Conservation (phyloP, 2,329 filamentous ascomycete species). For the Pyrenophora graminea region DNA sequence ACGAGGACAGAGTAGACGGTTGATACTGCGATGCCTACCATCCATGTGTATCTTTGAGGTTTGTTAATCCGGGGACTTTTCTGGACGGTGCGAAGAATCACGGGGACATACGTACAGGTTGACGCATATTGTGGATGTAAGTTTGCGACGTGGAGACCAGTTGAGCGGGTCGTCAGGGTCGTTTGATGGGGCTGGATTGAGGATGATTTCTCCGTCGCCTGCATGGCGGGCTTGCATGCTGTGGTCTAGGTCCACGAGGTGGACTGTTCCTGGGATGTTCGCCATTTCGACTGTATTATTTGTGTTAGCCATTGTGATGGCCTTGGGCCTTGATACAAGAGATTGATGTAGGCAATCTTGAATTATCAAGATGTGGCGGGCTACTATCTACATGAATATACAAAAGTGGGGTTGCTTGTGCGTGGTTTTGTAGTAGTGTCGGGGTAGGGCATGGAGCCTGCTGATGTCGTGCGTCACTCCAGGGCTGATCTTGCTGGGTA, state of each 20-base stretch:
- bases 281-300: neutral
- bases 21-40: constrained; percentile 55
- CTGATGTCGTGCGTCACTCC: too few relatives aligned
- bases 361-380: neutral
- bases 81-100: neutral
- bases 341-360: neutral
- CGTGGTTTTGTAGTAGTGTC: neutral
- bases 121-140: constrained; percentile 29
- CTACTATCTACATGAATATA: neutral
- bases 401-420: constrained; percentile 8
- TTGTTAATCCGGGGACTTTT: constrained; percentile 3
- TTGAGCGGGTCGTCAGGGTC: constrained; percentile 45
- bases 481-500: too few relatives aligned
- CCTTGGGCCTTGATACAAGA: neutral
- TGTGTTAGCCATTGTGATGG: constrained; percentile 7
- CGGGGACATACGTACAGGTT: constrained; percentile 18
- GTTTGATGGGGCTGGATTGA: constrained; percentile 46
- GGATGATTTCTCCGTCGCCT: constrained; percentile 46
- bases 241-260: constrained; percentile 49
- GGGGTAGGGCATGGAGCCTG: too few relatives aligned
- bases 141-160: constrained; percentile 37
- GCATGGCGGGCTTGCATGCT: constrained; percentile 46
- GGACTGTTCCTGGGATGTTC: constrained; percentile 48
- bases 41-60: constrained; percentile 54
- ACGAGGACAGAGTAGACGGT: constrained; percentile 57